Evolutionary conservation across 2,329 filamentous ascomycete genomes (phyloP).

Genomic region (Stagonosporopsis rhizophila): DNA sequence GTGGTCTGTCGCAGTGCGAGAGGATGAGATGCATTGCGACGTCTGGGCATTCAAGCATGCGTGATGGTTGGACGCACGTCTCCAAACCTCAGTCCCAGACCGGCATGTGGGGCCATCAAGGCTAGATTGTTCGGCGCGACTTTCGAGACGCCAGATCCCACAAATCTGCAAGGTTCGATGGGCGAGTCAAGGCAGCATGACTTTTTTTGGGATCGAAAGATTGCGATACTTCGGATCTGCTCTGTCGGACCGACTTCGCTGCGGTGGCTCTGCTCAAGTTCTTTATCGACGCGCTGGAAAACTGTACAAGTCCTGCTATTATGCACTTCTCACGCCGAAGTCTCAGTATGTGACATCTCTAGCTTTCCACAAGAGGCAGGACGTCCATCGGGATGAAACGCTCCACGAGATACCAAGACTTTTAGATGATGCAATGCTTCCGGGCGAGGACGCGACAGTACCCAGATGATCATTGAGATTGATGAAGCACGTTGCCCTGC

Average conservation of each 20-base stretch:
- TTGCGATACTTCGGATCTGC: not conserved
- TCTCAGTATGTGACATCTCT: constrained; percentile 1
- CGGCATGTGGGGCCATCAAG: constrained; percentile 14
- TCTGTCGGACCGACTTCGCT: constrained; percentile 1
- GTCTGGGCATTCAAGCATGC: constrained; percentile 7
- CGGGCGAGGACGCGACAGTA: not conserved
- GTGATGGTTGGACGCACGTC: constrained; percentile 13
- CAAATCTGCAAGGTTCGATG: not conserved
- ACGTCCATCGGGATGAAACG: constrained; percentile 14
- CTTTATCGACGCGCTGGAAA: not conserved
- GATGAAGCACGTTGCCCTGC: not conserved
- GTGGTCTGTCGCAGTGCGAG: not conserved
- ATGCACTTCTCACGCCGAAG: not conserved
- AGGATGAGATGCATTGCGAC: constrained; percentile 4
- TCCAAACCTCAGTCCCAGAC: constrained; percentile 7
- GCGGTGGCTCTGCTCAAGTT: not conserved
- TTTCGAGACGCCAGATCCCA: constrained; percentile 9
- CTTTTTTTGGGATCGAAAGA: not conserved
- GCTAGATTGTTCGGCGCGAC: constrained; percentile 8
- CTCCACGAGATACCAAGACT: constrained; percentile 8
- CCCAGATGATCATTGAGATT: not conserved
- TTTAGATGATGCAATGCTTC: not conserved
- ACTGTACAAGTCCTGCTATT: not conserved
- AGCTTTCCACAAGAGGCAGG: constrained; percentile 3
- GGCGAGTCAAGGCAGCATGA: not conserved